Conservation (phyloP, 257 asterid genomes). For the Ocimum tenuiflorum region DNA sequence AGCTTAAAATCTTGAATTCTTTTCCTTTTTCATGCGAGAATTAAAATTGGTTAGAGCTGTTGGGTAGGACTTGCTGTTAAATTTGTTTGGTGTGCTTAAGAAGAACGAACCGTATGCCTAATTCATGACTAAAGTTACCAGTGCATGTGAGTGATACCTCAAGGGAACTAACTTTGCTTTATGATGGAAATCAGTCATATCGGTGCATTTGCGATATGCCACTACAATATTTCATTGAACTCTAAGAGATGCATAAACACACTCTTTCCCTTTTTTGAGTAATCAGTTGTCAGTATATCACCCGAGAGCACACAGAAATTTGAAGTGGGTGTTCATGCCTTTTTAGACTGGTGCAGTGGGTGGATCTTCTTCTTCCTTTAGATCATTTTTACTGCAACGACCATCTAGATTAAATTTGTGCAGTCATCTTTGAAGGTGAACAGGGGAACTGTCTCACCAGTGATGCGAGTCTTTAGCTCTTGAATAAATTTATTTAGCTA, state of each 20-base stretch:
- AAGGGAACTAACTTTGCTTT: not conserved
- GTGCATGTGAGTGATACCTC: not conserved
- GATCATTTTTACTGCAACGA: too few species aligned
- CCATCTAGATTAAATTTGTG: not conserved
- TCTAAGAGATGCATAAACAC: not conserved
- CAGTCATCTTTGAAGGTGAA: not conserved
- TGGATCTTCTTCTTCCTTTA: not conserved
- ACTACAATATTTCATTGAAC: not conserved
- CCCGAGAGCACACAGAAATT: too few species aligned
- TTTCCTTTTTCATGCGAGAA: not conserved
- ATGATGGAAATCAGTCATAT: not conserved
- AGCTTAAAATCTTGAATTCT: not conserved
- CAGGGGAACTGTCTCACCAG: not conserved
- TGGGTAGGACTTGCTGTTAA: not conserved
- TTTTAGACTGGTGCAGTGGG: not conserved
- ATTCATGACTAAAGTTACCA: not conserved
- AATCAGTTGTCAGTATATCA: too few species aligned
- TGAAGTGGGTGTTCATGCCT: not conserved
- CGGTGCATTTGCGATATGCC: not conserved
- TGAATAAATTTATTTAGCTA: not conserved
- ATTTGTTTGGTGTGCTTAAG: constrained; percentile 3
- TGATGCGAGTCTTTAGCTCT: not conserved
- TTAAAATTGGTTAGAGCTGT: not conserved
- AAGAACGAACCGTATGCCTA: not conserved
- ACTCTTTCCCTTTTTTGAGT: too few species aligned